Evolutionary conservation across 148 eudicot species (phyloP), one percentile per base, ranked within the genome.

Genomic region (Rhododendron simsii): DNA sequence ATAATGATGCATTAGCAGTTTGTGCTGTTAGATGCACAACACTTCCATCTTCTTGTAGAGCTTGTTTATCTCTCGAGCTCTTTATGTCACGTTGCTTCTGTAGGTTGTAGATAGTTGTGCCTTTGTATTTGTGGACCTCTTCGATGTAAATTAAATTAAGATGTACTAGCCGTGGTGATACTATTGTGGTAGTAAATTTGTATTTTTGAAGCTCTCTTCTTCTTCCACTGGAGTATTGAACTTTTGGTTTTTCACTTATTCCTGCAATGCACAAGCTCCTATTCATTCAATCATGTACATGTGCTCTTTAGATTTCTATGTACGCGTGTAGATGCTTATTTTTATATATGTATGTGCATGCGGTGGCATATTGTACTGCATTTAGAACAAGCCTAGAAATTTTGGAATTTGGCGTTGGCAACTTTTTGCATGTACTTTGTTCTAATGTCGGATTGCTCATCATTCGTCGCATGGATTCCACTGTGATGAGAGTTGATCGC

Each of bases 11-110:
- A 59, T 81, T 21, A 3, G 48, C 84, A 12, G 84, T 81, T 81
- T 81, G 84, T 81, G 84, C 84, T 59, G 84, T 59, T 81, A 15
- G 61, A 59, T 81, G 84, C 84, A 81, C 35, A 20, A 47, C 30
- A 30, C 37, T 80, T 26, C 18, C 45, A 78, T 44, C 33, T 37
- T 81, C 30, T 20, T 35, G 30, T 81, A 3, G 45, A 35, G 73
- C 73, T 81, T 81, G 61, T 80, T 50, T 80, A 50, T 50, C 30
- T 53, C 59, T 80, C 0, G 33, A 33, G 81, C 57, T 78, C 55
- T 80, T 78, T 44, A 48, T 79, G 61, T 80, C 61, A 0, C 37
- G 12, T 80, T 21, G 51, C 53, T 78, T 26, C 61, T 80, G 55
- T 50, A 50, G 26, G 9, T 48, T 80, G 84, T 81, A 81, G 37